Conservation (phyloP, 331 rosid species). For the Malus hybrid region DNA sequence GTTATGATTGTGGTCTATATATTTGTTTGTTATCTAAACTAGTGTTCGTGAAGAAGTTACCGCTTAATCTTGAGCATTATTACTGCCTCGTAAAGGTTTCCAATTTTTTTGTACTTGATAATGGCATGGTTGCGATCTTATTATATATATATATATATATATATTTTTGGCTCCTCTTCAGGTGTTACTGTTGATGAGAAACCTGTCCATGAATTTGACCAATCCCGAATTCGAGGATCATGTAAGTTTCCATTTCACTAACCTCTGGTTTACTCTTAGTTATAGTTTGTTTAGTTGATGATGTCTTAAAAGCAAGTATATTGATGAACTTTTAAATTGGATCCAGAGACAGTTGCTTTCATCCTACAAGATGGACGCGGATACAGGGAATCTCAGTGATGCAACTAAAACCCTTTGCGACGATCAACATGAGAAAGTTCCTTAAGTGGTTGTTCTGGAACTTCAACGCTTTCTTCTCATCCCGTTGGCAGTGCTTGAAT, state of each 20-base stretch:
- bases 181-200: conserved; percentile 88
- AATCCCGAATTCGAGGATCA: conserved; percentile 87
- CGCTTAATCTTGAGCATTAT: no score
- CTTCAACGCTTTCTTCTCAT: neutral
- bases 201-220: conserved; percentile 69
- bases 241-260: conserved; percentile 43
- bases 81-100: neutral
- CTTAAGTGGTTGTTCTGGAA: conserved; percentile 21
- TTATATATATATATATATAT: no score
- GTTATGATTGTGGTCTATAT: neutral
- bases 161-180: conserved; percentile 19
- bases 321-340: neutral
- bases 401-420: conserved; percentile 19
- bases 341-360: conserved; percentile 64
- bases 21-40: neutral
- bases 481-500: neutral
- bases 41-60: neutral
- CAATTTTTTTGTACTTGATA: neutral
- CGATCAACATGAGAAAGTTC: conserved; percentile 28
- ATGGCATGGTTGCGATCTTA: neutral
- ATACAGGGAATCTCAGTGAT: conserved; percentile 20
- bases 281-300: neutral
- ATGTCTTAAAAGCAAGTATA: neutral
- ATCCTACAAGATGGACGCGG: conserved; percentile 41
- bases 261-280: neutral